Evolutionary conservation across 345 rosid genomes (phyloP).

Genomic region (Eucalyptus melliodora): DNA sequence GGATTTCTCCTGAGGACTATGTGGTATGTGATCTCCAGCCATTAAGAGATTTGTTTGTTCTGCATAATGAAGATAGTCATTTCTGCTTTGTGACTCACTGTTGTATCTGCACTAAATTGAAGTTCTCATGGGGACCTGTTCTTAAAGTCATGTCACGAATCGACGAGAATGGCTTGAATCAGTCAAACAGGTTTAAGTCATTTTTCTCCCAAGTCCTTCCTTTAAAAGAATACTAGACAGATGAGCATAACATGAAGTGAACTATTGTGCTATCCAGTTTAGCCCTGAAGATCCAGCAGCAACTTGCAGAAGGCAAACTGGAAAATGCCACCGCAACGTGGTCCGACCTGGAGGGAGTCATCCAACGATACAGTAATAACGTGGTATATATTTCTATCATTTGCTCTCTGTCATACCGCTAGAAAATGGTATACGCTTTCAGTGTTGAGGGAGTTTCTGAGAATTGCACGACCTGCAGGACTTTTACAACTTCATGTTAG

Average conservation of each 20-base stretch:
- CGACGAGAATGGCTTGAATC: constrained; percentile 6
- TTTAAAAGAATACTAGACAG: not conserved
- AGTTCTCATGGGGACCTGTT: constrained; percentile 37
- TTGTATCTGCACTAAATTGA: not conserved
- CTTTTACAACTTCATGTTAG: no score
- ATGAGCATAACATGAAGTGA: not conserved
- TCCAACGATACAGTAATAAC: not conserved
- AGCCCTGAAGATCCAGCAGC: constrained; percentile 15
- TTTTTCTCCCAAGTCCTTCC: not conserved
- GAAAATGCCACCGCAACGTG: constrained; percentile 15
- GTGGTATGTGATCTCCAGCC: constrained; percentile 6
- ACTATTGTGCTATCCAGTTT: not conserved
- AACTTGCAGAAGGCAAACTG: constrained; percentile 9
- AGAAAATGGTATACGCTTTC: no score
- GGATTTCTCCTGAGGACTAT: constrained; percentile 43
- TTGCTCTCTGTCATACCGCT: no score
- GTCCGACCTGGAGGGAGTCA: constrained; percentile 2
- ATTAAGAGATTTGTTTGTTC: not conserved
- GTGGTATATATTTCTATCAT: no score
- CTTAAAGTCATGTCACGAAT: constrained; percentile 31
- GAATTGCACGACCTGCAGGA: no score
- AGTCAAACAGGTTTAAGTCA: constrained; percentile 13
- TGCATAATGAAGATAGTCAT: not conserved
- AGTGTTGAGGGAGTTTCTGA: no score
- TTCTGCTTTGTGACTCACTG: not conserved